phyloP scores from a whole-genome alignment of 2,329 filamentous ascomycete species.

The Emmonsia crescens region DNA sequence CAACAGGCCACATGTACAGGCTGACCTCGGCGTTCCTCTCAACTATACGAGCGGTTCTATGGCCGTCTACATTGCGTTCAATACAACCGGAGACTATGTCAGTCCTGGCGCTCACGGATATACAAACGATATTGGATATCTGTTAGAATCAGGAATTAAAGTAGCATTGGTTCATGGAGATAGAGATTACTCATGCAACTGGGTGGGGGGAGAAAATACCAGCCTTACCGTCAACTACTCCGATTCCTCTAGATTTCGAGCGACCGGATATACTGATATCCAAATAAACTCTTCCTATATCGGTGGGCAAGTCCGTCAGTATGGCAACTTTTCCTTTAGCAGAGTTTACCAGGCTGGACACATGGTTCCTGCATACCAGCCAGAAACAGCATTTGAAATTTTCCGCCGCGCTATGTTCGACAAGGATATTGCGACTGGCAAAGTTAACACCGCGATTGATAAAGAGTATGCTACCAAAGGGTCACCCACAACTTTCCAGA shows the following conservation, averaged over 20 bases:
- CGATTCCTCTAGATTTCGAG: conserved; percentile 28
- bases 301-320: conserved; percentile 31
- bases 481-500: background rate
- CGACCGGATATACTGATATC: conserved; percentile 35
- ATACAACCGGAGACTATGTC: conserved; percentile 35
- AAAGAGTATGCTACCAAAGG: conserved; percentile 8
- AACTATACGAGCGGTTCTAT: conserved; percentile 44
- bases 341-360: conserved; percentile 25
- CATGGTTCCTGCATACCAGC: conserved; percentile 44
- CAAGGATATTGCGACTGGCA: conserved; percentile 46
- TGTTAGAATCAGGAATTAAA: conserved; percentile 48
- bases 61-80: conserved; percentile 40
- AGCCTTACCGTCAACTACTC: conserved; percentile 37
- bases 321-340: conserved; percentile 32
- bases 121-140: conserved; percentile 28
- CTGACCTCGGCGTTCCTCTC: conserved; percentile 51
- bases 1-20: conserved; percentile 47
- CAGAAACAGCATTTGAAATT: conserved; percentile 43
- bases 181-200: conserved; percentile 45
- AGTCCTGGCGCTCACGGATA: conserved; percentile 41
- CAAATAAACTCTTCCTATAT: conserved; percentile 24
- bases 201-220: conserved; percentile 39
- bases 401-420: conserved; percentile 43
- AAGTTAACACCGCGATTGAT: conserved; percentile 29
- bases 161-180: conserved; percentile 50